Evolutionary conservation across 208 protist genomes (phyloP), one percentile per base, ranked within the genome.

Genomic region (Kentomonas sorsogonicus): DNA sequence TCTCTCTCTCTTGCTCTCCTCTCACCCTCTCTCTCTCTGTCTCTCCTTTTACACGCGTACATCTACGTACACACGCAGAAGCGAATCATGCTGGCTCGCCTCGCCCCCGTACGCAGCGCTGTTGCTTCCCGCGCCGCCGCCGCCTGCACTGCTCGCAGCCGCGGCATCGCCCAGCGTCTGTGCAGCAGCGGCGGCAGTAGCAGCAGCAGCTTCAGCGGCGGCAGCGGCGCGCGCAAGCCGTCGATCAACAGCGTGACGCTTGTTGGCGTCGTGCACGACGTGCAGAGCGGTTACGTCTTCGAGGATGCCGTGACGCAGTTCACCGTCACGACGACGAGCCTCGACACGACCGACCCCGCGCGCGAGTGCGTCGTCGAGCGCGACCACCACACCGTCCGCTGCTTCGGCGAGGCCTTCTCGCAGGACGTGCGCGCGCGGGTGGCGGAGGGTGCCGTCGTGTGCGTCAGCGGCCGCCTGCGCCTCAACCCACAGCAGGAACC

Each of bases 281-380:
- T 95, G 30, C 89, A 95, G 63, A 80, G 61, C 43, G 89, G 89
- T 18, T 95, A 81, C 63, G 89, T 95, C 40, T 95, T 87, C 47
- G 89, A 95, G 53, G 89, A 95, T 25, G 82, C 89, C 27, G 89
- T 95, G 29, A 89, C 79, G 23, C 89, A 95, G 72, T 95, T 95
- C 67, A 95, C 89, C 15, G 74, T 95, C 15, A 93, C 89, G 22
- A 95, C 89, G 18, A 95, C 86, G 20, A 87, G 74, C 47, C 65
- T 95, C 36, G 80, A 95, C 62, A 93, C 80, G 11, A 86, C 79
- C 1, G 83, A 83, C 53, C 71, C 69, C 0, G 71, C 65, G 6
- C 71, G 81, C 46, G 85, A 93, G 52, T 88, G 85, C 46, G 74
- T 91, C 10, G 83, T 95, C 31, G 86, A 93, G 71, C 93, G 93